Evolutionary conservation across 2,329 filamentous ascomycete species (phyloP).

Genomic region (Xylariaceae sp.): DNA sequence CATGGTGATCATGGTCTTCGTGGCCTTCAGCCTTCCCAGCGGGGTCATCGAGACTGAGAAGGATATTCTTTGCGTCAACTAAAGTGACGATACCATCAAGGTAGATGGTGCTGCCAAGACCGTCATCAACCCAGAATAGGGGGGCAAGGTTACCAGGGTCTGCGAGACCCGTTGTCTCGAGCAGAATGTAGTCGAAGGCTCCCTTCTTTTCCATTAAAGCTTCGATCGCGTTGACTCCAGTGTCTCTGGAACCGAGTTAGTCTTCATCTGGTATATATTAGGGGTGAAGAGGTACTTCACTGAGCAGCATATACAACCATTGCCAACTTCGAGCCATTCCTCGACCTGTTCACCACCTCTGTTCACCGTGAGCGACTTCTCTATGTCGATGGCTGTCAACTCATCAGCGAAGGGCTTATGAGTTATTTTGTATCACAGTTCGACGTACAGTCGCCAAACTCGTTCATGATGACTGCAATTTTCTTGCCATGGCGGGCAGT

Average conservation of each 20-base stretch:
- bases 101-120: constrained; percentile 90
- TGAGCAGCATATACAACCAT: constrained; percentile 96
- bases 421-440: not conserved
- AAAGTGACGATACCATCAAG: constrained; percentile 95
- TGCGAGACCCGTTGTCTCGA: constrained; percentile 93
- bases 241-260: constrained; percentile 59
- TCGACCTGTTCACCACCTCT: constrained; percentile 78
- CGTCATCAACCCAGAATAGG: constrained; percentile 96
- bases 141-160: constrained; percentile 95
- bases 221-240: constrained; percentile 91
- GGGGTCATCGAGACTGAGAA: constrained; percentile 76
- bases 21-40: constrained; percentile 52
- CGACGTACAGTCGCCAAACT: constrained; percentile 75
- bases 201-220: constrained; percentile 92
- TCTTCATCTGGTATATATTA: not conserved
- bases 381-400: constrained; percentile 76
- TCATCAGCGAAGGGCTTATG: constrained; percentile 9
- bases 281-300: constrained; percentile 64
- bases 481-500: constrained; percentile 95
- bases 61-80: constrained; percentile 90
- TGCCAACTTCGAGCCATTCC: constrained; percentile 94
- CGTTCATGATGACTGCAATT: constrained; percentile 96
- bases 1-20: constrained; percentile 50
- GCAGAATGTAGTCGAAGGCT: constrained; percentile 93
- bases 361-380: constrained; percentile 91